Evolutionary conservation across 257 asterid genomes (phyloP).

Genomic region (Prunella vulgaris): DNA sequence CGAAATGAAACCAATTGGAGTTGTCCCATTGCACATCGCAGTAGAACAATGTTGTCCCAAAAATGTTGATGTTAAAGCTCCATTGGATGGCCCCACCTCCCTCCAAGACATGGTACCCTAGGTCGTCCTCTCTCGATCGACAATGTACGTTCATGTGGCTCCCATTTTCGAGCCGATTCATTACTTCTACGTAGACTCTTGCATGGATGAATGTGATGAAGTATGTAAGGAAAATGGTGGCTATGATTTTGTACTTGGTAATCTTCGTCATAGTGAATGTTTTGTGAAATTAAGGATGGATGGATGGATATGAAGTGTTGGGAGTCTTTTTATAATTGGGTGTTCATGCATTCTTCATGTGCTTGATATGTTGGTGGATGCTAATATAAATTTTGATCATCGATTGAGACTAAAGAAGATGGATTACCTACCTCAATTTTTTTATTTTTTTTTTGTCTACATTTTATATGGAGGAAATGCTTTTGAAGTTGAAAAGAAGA

Average conservation of each 20-base stretch:
- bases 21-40: conserved; percentile 32
- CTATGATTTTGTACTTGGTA: neutral
- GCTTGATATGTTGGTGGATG: neutral
- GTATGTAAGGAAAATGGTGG: neutral
- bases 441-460: neutral
- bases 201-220: neutral
- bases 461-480: neutral
- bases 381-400: neutral
- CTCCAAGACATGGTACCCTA: conserved; percentile 30
- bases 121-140: conserved; percentile 36
- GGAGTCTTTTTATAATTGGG: neutral
- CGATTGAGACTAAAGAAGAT: neutral
- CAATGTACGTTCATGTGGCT: conserved; percentile 33
- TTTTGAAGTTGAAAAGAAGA: neutral
- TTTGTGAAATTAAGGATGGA: neutral
- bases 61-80: conserved; percentile 30
- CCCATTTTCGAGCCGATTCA: conserved; percentile 20
- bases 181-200: conserved; percentile 27
- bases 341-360: neutral
- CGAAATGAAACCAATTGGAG: conserved; percentile 31
- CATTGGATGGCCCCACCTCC: conserved; percentile 16
- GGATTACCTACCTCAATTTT: neutral
- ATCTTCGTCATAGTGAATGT: conserved; percentile 9
- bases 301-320: neutral
- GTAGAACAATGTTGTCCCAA: conserved; percentile 37